These are phyloP conservation scores for Astrephomene gubernaculifera DNA, from an alignment of 139 green algal genomes.

Conservation along the genomic window DNA sequence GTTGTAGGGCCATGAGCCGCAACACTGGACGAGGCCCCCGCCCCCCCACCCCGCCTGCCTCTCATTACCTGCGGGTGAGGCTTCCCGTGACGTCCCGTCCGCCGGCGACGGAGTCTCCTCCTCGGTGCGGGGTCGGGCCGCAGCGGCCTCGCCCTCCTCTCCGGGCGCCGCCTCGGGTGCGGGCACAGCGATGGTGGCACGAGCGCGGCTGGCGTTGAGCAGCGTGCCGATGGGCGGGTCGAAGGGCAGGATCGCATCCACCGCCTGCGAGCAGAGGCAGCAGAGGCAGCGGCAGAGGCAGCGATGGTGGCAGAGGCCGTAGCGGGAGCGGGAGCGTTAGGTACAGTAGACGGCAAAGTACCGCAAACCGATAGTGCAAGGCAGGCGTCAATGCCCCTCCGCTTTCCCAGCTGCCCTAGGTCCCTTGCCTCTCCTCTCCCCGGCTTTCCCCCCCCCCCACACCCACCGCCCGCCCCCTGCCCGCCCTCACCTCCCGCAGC, in stretches of 20 bases:
- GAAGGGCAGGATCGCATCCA: conserved; percentile 21
- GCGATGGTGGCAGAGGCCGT: no score
- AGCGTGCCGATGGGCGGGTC: not conserved
- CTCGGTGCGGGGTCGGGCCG: not conserved
- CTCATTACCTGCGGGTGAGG: not conserved
- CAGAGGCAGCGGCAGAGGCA: not conserved
- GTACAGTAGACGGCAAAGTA: no score
- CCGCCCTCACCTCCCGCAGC: not conserved
- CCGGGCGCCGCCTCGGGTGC: not conserved
- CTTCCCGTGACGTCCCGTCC: not conserved
- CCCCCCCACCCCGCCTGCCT: no score
- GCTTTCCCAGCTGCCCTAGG: not conserved
- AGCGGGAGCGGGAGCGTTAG: no score
- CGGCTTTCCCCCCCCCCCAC: not conserved
- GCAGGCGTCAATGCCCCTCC: not conserved
- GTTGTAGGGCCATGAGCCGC: no score
- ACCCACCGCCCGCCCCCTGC: not conserved
- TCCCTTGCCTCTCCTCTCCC: not conserved
- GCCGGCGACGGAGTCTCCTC: not conserved
- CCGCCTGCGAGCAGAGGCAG: not conserved
- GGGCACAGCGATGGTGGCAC: not conserved
- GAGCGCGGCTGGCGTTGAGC: not conserved
- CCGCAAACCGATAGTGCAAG: no score
- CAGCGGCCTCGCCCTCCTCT: not conserved
- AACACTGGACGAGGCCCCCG: no score